These are phyloP conservation scores for Penicillium odoratum DNA, from an alignment of 495 filamentous ascomycete genomes.

Conservation along the genomic window DNA sequence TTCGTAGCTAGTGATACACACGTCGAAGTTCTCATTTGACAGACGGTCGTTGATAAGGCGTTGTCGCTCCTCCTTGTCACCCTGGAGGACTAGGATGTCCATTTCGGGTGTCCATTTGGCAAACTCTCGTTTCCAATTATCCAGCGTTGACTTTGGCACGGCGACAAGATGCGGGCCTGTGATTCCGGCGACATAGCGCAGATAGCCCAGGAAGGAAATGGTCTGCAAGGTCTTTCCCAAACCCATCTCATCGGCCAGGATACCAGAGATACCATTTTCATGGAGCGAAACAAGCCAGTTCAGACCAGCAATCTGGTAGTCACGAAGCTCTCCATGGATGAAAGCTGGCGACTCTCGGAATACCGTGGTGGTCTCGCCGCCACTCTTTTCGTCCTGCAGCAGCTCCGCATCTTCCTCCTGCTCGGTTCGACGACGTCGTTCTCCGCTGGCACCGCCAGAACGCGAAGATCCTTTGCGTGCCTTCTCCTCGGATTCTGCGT, in stretches of 20 bases:
- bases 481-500: conserved; percentile 69
- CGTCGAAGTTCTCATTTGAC: conserved; percentile 88
- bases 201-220: conserved; percentile 86
- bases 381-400: conserved; percentile 84
- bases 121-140: conserved; percentile 98
- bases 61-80: conserved; percentile 90
- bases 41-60: conserved; percentile 87
- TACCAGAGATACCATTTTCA: conserved; percentile 98
- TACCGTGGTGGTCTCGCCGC: conserved; percentile 79
- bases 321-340: conserved; percentile 85
- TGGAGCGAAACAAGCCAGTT: conserved; percentile 99
- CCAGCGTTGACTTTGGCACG: conserved; percentile 95
- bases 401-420: conserved; percentile 98
- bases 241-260: conserved; percentile 97
- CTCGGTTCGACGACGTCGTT: conserved; percentile 84
- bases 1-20: conserved; percentile 94
- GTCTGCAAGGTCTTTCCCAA: conserved; percentile 94
- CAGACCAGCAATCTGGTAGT: conserved; percentile 91
- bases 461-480: conserved; percentile 71
- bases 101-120: conserved; percentile 92
- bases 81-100: conserved; percentile 90
- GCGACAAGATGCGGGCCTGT: conserved; percentile 90
- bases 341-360: conserved; percentile 92
- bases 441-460: conserved; percentile 79
- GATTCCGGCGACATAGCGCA: conserved; percentile 84